Evolutionary conservation across 2,329 filamentous ascomycete species (phyloP).

Genomic region (Amauroascus verrucosus): DNA sequence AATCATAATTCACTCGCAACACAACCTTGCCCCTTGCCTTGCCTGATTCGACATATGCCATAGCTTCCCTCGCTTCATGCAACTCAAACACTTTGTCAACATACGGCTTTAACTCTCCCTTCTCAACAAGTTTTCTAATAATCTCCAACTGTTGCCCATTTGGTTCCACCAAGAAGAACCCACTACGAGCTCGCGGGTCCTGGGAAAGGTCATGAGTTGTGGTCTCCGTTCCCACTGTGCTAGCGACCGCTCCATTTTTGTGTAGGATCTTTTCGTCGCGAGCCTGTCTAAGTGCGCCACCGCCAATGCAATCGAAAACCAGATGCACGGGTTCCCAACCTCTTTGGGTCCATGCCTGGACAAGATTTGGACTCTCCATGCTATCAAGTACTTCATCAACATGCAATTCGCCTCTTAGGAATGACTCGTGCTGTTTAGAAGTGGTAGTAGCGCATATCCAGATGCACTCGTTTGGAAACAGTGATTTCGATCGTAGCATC

Average conservation of each 20-base stretch:
- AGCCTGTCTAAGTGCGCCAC: conserved; percentile 26
- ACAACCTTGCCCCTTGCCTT: conserved; percentile 27
- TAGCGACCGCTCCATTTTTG: conserved; percentile 23
- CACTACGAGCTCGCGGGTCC: conserved; percentile 18
- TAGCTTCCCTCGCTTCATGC: conserved; percentile 26
- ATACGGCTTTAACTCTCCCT: conserved; percentile 26
- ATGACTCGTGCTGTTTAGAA: conserved; percentile 20
- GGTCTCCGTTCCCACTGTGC: conserved; percentile 9
- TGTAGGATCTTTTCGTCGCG: conserved; percentile 27
- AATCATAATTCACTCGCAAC: conserved; percentile 23
- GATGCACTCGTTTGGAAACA: conserved; percentile 23
- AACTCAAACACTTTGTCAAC: conserved; percentile 29
- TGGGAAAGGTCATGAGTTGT: background rate
- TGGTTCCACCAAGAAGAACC: conserved; percentile 31
- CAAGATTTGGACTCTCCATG: conserved; percentile 21
- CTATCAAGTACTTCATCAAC: conserved; percentile 29
- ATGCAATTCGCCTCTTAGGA: conserved; percentile 22
- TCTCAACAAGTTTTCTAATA: conserved; percentile 30
- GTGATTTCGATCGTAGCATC: conserved; percentile 27
- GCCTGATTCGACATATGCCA: conserved; percentile 26
- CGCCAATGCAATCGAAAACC: conserved; percentile 33
- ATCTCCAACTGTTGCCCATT: conserved; percentile 26
- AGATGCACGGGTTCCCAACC: conserved; percentile 32
- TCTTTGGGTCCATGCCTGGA: conserved; percentile 23
- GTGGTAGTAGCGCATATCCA: conserved; percentile 35